These are phyloP conservation scores for Ustilago bromivora DNA, from an alignment of 1,284 basidiomycete genomes.

Conservation along the genomic window DNA sequence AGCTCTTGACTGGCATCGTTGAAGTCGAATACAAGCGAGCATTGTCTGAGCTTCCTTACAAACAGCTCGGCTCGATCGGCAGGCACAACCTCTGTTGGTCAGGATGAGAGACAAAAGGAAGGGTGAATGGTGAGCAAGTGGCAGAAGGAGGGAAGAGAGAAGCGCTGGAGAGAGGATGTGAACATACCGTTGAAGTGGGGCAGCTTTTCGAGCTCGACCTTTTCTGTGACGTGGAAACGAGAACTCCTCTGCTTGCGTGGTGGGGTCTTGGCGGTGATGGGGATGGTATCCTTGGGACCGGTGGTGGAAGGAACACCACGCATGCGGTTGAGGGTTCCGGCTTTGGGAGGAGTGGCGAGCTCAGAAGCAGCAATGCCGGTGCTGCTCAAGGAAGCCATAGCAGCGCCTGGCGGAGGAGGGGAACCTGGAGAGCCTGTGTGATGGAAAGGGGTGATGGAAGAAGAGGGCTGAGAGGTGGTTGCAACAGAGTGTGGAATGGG, in stretches of 20 bases:
- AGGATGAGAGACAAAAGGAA: background rate
- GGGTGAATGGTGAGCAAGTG: background rate
- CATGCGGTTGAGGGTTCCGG: slow-evolving; percentile 59
- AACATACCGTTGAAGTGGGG: slow-evolving; percentile 89
- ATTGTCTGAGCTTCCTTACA: slow-evolving; percentile 93
- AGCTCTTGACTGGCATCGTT: slow-evolving; percentile 96
- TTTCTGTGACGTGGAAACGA: slow-evolving; percentile 94
- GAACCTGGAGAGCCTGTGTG: slow-evolving; percentile 55
- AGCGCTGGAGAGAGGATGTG: too few relatives aligned
- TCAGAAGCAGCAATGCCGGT: slow-evolving; percentile 50
- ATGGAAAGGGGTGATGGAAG: slow-evolving; percentile 54
- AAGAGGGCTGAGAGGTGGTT: slow-evolving; percentile 49
- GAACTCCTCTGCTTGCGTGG: slow-evolving; percentile 68
- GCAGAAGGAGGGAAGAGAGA: background rate
- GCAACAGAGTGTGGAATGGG: slow-evolving; percentile 59
- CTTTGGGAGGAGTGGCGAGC: slow-evolving; percentile 59
- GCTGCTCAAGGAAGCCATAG: slow-evolving; percentile 51
- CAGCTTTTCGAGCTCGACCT: slow-evolving; percentile 93
- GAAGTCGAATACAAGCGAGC: slow-evolving; percentile 97
- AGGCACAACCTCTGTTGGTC: slow-evolving; percentile 83
- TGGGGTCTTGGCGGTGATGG: slow-evolving; percentile 65
- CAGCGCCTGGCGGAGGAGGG: slow-evolving; percentile 58
- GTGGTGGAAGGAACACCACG: slow-evolving; percentile 48
- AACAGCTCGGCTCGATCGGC: slow-evolving; percentile 91
- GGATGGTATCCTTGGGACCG: slow-evolving; percentile 67